phyloP scores from a whole-genome alignment of 495 filamentous ascomycete species.

The Haplographium delicatum region DNA sequence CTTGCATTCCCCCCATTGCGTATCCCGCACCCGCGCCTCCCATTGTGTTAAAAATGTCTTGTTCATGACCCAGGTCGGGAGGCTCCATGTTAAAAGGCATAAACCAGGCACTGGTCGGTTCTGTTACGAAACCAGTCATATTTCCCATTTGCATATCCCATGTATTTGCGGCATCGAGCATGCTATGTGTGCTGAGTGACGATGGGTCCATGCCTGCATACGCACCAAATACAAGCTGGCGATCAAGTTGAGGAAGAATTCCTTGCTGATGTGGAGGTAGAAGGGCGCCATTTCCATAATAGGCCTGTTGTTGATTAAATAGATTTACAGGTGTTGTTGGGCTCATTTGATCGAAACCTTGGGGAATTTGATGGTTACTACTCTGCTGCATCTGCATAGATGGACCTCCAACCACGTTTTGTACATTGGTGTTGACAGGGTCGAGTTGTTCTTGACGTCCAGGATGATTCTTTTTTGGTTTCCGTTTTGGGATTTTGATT shows the following conservation, averaged over 20 bases:
- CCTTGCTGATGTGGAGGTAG: conserved; percentile 36
- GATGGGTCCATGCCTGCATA: conserved; percentile 56
- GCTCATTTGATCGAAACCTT: conserved; percentile 21
- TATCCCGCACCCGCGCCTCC: conserved; percentile 10
- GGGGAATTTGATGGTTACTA: conserved; percentile 15
- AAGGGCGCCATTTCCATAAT: conserved; percentile 21
- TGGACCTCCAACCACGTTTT: conserved; percentile 2
- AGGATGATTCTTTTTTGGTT: conserved; percentile 11
- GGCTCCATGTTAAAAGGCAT: conserved; percentile 91
- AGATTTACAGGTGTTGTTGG: conserved; percentile 19
- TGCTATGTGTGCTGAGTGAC: conserved; percentile 20
- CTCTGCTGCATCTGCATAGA: conserved; percentile 11
- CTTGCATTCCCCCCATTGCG: conserved; percentile 20
- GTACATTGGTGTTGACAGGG: conserved; percentile 19
- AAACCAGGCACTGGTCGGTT: conserved; percentile 79
- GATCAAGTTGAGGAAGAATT: conserved; percentile 59
- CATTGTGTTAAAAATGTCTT: conserved; percentile 18
- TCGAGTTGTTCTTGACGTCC: conserved; percentile 9
- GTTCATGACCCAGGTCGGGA: conserved; percentile 51
- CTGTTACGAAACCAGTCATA: conserved; percentile 29
- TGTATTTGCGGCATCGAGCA: conserved; percentile 14
- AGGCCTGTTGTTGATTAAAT: conserved; percentile 17
- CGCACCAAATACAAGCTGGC: conserved; percentile 73
- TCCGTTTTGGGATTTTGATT: conserved; percentile 20
- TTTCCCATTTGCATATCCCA: conserved; percentile 27